Conservation (phyloP, 106 monocot species). For the Amphibolis antarctica region DNA sequence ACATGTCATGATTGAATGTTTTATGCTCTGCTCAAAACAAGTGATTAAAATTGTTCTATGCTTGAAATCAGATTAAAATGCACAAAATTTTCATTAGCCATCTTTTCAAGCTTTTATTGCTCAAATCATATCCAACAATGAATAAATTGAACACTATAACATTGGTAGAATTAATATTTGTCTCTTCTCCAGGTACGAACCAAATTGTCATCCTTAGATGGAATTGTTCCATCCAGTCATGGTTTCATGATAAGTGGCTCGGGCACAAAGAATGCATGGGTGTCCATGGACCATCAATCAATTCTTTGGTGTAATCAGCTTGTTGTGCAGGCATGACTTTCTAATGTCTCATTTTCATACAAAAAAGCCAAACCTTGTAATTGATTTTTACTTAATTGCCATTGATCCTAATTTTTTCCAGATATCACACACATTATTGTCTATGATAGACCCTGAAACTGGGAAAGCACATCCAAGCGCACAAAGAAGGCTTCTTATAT, state of each 20-base stretch:
- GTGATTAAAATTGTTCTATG: too few relatives aligned
- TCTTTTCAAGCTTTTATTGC: too few relatives aligned
- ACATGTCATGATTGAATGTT: too few relatives aligned
- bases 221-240: constrained; percentile 79
- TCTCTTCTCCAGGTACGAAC: constrained; percentile 54
- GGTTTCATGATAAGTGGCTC: constrained; percentile 81
- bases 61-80: too few relatives aligned
- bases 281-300: constrained; percentile 91
- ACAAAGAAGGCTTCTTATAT: constrained; percentile 54
- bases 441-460: constrained; percentile 52
- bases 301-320: constrained; percentile 99
- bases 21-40: too few relatives aligned
- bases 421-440: constrained; percentile 83
- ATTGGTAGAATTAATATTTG: neutral
- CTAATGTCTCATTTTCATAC: neutral
- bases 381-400: neutral
- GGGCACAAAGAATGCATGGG: constrained; percentile 81
- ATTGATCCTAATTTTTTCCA: constrained; percentile 14
- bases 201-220: constrained; percentile 78
- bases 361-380: neutral
- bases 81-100: too few relatives aligned
- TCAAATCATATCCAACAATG: too few relatives aligned
- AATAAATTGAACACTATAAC: too few relatives aligned
- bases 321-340: constrained; percentile 61
- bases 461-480: constrained; percentile 50